Percentiles rank a stretch among this genome's conserved stretches.
Conservation (phyloP, 1,284 basidiomycete genomes). For the Coniferiporia weirii region DNA sequence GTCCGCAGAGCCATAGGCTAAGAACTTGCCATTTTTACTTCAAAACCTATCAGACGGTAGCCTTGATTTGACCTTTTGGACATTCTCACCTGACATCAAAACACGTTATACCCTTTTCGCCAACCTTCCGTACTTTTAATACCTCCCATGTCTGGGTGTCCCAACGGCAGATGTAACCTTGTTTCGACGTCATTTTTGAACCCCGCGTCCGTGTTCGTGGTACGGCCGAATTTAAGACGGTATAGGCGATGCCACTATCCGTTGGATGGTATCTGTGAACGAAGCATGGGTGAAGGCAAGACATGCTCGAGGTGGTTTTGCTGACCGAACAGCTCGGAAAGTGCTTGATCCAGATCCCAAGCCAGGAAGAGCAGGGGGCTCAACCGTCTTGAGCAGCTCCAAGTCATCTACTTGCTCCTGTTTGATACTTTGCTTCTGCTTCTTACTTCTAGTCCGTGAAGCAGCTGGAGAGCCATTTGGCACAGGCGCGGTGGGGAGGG, state of each 20-base stretch:
- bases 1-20: slow-evolving; percentile 89
- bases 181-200: slow-evolving; percentile 47
- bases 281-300: slow-evolving; percentile 1
- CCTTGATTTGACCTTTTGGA: no score
- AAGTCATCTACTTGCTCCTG: slow-evolving; percentile 29
- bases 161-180: slow-evolving; percentile 64
- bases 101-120: slow-evolving; percentile 76
- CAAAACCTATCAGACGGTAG: slow-evolving; percentile 1
- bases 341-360: slow-evolving; percentile 42
- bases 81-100: slow-evolving; percentile 75
- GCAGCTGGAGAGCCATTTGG: slow-evolving; percentile 19
- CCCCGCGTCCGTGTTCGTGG: slow-evolving; percentile 43
- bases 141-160: slow-evolving; percentile 52
- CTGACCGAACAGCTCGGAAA: slow-evolving; percentile 71
- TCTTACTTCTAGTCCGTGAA: slow-evolving; percentile 29
- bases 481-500: slow-evolving; percentile 29
- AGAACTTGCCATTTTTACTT: slow-evolving; percentile 74
- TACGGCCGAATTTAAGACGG: slow-evolving; percentile 68
- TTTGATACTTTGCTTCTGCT: slow-evolving; percentile 38
- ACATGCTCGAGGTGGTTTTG: slow-evolving; percentile 1
- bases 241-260: slow-evolving; percentile 54
- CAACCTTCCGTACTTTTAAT: slow-evolving; percentile 55
- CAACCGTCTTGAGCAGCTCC: slow-evolving; percentile 45
- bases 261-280: slow-evolving; percentile 53
- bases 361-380: slow-evolving; percentile 47